Percentiles rank a stretch among this genome's conserved stretches.
Evolutionary conservation across 2,329 filamentous ascomycete genomes (phyloP).

Genomic region (Neoscytalidium dimidiatum): DNA sequence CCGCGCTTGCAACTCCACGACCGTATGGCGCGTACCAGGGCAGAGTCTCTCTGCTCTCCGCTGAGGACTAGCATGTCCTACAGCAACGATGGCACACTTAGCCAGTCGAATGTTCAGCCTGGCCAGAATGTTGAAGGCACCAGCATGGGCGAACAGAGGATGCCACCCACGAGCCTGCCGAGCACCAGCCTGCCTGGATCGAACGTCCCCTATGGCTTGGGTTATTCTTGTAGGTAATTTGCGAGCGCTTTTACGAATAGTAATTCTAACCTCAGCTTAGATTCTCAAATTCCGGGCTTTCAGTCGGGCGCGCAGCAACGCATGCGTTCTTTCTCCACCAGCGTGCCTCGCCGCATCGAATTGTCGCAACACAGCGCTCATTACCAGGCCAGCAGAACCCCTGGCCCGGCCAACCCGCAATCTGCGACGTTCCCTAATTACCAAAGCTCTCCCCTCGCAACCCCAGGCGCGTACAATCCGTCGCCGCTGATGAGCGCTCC

Average conservation of each 20-base stretch:
- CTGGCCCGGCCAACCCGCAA: conserved; percentile 35
- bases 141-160: conserved; percentile 1
- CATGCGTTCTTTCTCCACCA: conserved; percentile 43
- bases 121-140: neutral
- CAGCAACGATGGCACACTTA: conserved; percentile 26
- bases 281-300: conserved; percentile 42
- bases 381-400: conserved; percentile 30
- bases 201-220: conserved; percentile 40
- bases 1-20: conserved; percentile 46
- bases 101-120: conserved; percentile 1
- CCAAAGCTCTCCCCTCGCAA: conserved; percentile 41
- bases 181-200: conserved; percentile 28
- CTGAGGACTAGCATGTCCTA: conserved; percentile 51
- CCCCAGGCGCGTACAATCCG: conserved; percentile 37
- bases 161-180: conserved; percentile 2
- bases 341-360: conserved; percentile 42
- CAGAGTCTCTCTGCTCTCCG: conserved; percentile 47
- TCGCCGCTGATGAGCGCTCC: conserved; percentile 32
- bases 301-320: conserved; percentile 38
- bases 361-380: conserved; percentile 36
- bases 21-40: conserved; percentile 44
- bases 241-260: neutral
- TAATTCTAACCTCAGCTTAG: conserved; percentile 22
- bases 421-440: conserved; percentile 44
- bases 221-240: conserved; percentile 36